Base-by-base conservation (phyloP, 495 filamentous ascomycete species). In the Cetradonia linearis region DNA sequence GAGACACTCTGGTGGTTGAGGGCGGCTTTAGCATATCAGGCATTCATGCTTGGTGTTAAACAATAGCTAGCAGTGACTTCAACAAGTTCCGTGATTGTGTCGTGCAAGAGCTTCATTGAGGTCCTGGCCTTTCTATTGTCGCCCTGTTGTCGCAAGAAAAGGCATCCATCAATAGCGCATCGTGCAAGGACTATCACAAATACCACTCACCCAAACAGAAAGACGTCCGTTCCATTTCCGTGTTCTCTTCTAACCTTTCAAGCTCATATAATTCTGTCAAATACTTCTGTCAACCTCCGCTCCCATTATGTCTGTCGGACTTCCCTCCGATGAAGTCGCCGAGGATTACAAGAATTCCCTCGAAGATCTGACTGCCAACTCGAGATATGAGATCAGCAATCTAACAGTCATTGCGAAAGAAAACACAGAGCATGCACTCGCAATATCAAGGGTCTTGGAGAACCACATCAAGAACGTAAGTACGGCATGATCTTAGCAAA, bases 351-450 rank as follows among this genome's bases (percentile, higher is more conserved):
- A 85, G 68, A 86, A 89, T 63, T 93, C 93, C 55, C 80, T 98
- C 67, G 86, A 92, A 72, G 93, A 96, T 74, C 78, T 98, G 67
- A 86, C 84, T 59, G 80, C 84, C 65, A 95, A 95, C 75, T 89
- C 88, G 68, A 83, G 89, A 69, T 86, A 85, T 68, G 91, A 96
- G 74, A 98, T 98, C 71, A 88, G 85, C 75, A 96, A 91, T 72
- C 74, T 98, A 70, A 97, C 93, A 37, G 82, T 93, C 68, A 97
- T 98, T 66, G 93, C 93, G 59, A 89, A 90, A 69, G 93, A 98
- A 70, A 96, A 94, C 66, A 95, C 90, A 61, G 87, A 92, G 70
- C 88, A 96, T 75, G 93, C 91, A 34, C 81, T 87, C 71, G 89
- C 87, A 55, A 97, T 98, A 65, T 88, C 92, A 8, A 84, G 87